Evolutionary conservation across 345 rosid genomes (phyloP), one percentile per base, ranked within the genome.

Genomic region (Barbarea vulgaris): DNA sequence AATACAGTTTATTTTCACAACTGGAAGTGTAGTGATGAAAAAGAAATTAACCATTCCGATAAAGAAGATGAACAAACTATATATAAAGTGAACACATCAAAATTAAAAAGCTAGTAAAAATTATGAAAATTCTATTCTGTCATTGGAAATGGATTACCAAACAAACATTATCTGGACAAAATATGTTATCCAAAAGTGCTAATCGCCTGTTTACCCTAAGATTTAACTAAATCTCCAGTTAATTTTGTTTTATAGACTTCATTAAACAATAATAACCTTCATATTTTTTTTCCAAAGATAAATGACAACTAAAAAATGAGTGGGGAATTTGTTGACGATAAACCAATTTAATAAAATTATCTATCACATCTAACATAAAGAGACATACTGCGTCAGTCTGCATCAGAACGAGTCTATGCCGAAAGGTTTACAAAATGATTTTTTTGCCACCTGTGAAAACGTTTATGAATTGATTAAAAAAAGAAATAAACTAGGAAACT

Each of bases 351-450:
- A n/a, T 33, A 66, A 64, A 65, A n/a, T 3, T 66, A 57, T 75
- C 22, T 3, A 73, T 54, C 62, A 64, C 64, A 67, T 67, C 60
- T n/a, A 13, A 42, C 56, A 37, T 67, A 67, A 67, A 58, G 52
- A 74, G 65, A 39, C 54, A 58, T 7, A 37, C 9, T 12, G 54
- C 61, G 68, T 75, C 79, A 67, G 73, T 59, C 73, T 58, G 73
- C 53, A 58, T 67, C 73, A 75, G 31, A 67, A 74, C 3, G 57
- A 62, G 80, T 62, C 59, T 41, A 33, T 42, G 75, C 65, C 70
- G 71, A 77, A 77, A 70, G 76, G 76, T 39, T 56, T 56, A 57
- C 61, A 48, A 28, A 56, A 70, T 70, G 80, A 77, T 77, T 50
- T 74, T 76, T 37, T 36, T n/a, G 70, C 75, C 80, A 76, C 63